Conservation (phyloP, 108 stramenopile species). For the Cyclotella choctawhatcheeana region DNA sequence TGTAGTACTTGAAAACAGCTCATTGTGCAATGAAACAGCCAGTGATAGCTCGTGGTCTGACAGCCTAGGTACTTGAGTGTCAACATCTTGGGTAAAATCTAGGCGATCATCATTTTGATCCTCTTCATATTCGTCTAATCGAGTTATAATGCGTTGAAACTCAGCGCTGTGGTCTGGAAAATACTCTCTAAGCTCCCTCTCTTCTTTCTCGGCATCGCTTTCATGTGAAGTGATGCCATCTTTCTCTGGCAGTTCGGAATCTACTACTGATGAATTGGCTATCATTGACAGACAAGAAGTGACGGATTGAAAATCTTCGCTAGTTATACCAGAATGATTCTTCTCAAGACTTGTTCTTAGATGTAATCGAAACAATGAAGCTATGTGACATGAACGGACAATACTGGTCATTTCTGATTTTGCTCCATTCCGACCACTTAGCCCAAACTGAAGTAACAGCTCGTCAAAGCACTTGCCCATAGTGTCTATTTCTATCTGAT, state of each 20-base stretch:
- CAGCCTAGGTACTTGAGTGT: constrained; percentile 33
- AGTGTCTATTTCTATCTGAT: constrained; percentile 23
- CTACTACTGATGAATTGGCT: constrained; percentile 25
- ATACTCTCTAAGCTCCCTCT: constrained; percentile 78
- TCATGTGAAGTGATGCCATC: not conserved
- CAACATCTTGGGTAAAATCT: constrained; percentile 33
- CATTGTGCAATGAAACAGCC: constrained; percentile 54
- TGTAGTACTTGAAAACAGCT: constrained; percentile 47
- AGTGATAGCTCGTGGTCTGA: constrained; percentile 62
- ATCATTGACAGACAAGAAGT: constrained; percentile 31
- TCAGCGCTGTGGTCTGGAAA: constrained; percentile 91
- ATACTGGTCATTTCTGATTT: constrained; percentile 30
- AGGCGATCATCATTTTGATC: constrained; percentile 35
- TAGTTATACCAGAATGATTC: not conserved
- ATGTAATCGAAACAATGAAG: constrained; percentile 38
- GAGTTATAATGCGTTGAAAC: constrained; percentile 60
- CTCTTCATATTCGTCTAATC: constrained; percentile 23
- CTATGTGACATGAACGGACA: constrained; percentile 28
- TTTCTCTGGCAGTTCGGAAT: not conserved
- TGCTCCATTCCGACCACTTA: constrained; percentile 10
- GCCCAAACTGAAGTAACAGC: constrained; percentile 30
- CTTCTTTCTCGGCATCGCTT: constrained; percentile 56
- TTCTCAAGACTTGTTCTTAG: constrained; percentile 15
- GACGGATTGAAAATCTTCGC: constrained; percentile 17
- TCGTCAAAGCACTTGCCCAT: constrained; percentile 19